Conservation (phyloP, 768 basidiomycete genomes). For the Phanerochaete sordida region DNA sequence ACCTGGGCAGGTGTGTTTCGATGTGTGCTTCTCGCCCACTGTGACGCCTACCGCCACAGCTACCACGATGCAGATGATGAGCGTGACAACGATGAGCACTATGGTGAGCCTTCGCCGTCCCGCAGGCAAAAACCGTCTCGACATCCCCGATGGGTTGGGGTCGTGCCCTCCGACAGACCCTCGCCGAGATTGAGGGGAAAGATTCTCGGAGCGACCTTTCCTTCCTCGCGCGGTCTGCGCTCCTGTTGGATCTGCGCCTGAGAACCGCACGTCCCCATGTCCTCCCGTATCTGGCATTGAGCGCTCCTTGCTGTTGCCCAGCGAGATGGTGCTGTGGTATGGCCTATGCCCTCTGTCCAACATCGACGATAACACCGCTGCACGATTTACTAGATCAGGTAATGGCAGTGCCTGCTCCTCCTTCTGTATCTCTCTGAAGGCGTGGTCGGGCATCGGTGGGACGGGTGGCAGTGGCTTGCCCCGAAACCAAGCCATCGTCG, state of each 20-base stretch:
- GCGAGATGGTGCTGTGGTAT: conserved; percentile 32
- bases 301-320: background rate
- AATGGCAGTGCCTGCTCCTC: conserved; percentile 46
- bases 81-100: conserved; percentile 14
- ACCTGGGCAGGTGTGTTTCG: conserved; percentile 32
- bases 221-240: conserved; percentile 1
- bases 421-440: conserved; percentile 31
- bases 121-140: conserved; percentile 3
- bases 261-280: background rate
- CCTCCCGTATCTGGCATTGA: background rate
- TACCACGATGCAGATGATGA: conserved; percentile 31
- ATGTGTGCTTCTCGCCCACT: conserved; percentile 27
- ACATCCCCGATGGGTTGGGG: background rate
- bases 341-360: conserved; percentile 53
- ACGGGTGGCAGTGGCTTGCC: conserved; percentile 59
- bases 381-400: conserved; percentile 50
- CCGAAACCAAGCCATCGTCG: conserved; percentile 32
- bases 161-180: background rate
- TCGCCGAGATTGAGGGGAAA: background rate
- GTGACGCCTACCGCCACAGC: conserved; percentile 44
- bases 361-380: conserved; percentile 43
- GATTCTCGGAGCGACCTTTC: conserved; percentile 8
- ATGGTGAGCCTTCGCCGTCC: conserved; percentile 13
- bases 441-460: conserved; percentile 46
- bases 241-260: conserved; percentile 2